phyloP scores from a whole-genome alignment of 1,284 basidiomycete genomes.

The Ustilago sp. region DNA sequence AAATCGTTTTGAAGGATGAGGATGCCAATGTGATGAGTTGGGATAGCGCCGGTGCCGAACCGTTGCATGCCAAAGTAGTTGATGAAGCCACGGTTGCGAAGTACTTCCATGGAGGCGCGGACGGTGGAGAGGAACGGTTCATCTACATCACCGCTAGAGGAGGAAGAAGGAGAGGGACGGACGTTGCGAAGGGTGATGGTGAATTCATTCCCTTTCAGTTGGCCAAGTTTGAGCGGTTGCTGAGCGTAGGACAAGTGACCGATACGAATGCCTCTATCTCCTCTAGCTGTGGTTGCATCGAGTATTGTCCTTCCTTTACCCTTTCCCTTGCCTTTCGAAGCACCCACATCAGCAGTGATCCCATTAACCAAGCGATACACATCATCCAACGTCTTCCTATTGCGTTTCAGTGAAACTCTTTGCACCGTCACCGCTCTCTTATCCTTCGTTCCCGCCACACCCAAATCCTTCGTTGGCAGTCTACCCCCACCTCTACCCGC shows the following conservation, averaged over 20 bases:
- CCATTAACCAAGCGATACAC: constrained; percentile 78
- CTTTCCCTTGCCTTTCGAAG: constrained; percentile 22
- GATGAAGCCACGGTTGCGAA: constrained; percentile 90
- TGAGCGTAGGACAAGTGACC: constrained; percentile 88
- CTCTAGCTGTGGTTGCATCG: constrained; percentile 38
- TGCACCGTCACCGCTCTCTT: constrained; percentile 97
- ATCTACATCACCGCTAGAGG: not conserved
- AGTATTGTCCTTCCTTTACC: constrained; percentile 37
- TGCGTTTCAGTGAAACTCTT: constrained; percentile 84
- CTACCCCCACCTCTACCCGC: constrained; percentile 29
- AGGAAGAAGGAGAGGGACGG: constrained; percentile 21
- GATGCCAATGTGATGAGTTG: constrained; percentile 93
- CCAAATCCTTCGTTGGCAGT: constrained; percentile 74
- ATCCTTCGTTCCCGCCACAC: constrained; percentile 96
- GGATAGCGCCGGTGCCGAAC: constrained; percentile 95
- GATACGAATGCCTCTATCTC: constrained; percentile 80
- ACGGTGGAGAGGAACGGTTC: constrained; percentile 71
- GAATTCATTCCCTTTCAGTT: constrained; percentile 95
- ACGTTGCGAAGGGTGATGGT: constrained; percentile 88
- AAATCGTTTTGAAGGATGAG: constrained; percentile 86
- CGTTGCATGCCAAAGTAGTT: constrained; percentile 99
- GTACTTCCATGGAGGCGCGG: constrained; percentile 80
- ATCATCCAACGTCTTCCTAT: constrained; percentile 82
- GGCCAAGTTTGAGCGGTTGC: constrained; percentile 85
- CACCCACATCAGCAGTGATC: constrained; percentile 55